phyloP scores from a whole-genome alignment of 352 stramenopile genomes.

The Phytophthora sp. region DNA sequence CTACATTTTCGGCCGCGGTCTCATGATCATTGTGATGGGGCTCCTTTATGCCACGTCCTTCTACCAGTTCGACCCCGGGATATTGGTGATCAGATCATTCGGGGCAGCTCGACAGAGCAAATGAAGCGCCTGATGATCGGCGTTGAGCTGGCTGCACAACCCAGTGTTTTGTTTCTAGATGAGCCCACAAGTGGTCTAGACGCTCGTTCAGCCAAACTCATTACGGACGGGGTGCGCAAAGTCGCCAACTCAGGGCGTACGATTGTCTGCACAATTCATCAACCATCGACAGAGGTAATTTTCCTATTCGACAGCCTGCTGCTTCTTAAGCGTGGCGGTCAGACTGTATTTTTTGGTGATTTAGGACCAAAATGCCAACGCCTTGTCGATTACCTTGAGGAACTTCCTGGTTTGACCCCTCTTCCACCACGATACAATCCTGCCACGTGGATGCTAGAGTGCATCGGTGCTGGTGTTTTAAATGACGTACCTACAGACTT shows the following conservation, averaged over 20 bases:
- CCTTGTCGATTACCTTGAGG: conserved; percentile 52
- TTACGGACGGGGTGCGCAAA: conserved; percentile 53
- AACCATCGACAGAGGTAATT: conserved; percentile 32
- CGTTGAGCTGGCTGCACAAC: conserved; percentile 39
- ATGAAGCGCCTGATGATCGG: conserved; percentile 51
- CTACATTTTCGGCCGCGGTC: conserved; percentile 40
- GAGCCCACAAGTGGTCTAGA: conserved; percentile 67
- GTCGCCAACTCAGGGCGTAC: conserved; percentile 73
- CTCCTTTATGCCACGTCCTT: conserved; percentile 44
- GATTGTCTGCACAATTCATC: conserved; percentile 53
- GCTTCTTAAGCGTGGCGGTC: conserved; percentile 76
- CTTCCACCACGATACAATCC: conserved; percentile 70
- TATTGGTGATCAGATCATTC: conserved; percentile 48
- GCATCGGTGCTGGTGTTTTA: conserved; percentile 39
- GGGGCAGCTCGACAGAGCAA: conserved; percentile 36
- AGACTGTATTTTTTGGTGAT: conserved; percentile 82
- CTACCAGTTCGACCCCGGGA: conserved; percentile 47
- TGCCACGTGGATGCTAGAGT: conserved; percentile 83
- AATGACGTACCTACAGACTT: conserved; percentile 29
- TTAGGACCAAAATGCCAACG: conserved; percentile 50
- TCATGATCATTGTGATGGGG: conserved; percentile 49
- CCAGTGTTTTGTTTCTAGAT: conserved; percentile 49
- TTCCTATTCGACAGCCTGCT: conserved; percentile 79
- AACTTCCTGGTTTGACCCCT: conserved; percentile 37
- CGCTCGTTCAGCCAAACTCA: conserved; percentile 56